phyloP scores from a whole-genome alignment of 805 yeast species.

The Saturnispora sanitii region DNA sequence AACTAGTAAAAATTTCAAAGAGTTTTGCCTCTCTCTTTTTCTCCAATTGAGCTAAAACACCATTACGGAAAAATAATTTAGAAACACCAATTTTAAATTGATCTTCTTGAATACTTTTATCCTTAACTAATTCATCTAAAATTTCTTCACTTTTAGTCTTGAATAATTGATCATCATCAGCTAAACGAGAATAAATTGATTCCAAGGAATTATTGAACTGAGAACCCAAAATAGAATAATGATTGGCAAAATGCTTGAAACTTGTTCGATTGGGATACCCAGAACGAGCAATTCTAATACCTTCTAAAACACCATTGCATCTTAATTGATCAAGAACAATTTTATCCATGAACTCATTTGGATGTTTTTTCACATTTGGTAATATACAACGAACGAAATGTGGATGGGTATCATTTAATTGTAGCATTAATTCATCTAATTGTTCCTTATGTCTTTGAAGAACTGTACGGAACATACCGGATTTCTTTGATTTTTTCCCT shows the following conservation, averaged over 20 bases:
- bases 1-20: conserved; percentile 40
- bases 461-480: conserved; percentile 56
- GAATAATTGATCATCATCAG: no score
- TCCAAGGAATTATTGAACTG: conserved; percentile 27
- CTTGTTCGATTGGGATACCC: conserved; percentile 92
- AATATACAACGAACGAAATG: conserved; percentile 94
- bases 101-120: conserved; percentile 50
- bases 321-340: conserved; percentile 82
- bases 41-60: conserved; percentile 71
- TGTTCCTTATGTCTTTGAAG: conserved; percentile 88
- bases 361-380: conserved; percentile 70
- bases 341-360: conserved; percentile 61
- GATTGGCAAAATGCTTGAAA: conserved; percentile 65
- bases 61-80: conserved; percentile 66
- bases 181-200: background rate
- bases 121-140: conserved; percentile 49
- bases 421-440: conserved; percentile 57
- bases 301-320: conserved; percentile 97
- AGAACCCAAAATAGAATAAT: conserved; percentile 63
- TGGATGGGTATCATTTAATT: conserved; percentile 75
- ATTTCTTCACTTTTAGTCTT: conserved; percentile 65
- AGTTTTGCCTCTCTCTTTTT: conserved; percentile 60
- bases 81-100: conserved; percentile 60
- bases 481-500: no score
- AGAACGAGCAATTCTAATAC: conserved; percentile 91